Percentiles rank a stretch among this genome's conserved stretches.
These are phyloP conservation scores for Ambrosia artemisiifolia DNA, from an alignment of 129 eudicot genomes.

Conservation along the genomic window DNA sequence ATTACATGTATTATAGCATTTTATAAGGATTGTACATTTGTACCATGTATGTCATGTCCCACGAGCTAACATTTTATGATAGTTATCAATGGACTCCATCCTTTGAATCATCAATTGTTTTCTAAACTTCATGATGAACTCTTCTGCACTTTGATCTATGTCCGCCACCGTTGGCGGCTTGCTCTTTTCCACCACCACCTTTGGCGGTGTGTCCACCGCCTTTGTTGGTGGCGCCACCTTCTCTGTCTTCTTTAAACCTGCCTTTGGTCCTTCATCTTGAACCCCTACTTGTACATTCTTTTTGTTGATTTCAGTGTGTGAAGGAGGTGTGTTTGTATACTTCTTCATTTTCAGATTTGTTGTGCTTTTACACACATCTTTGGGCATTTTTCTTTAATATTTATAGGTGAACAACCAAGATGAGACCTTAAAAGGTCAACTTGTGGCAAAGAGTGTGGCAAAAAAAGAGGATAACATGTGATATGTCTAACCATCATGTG, in stretches of 20 bases:
- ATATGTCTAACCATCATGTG: not conserved
- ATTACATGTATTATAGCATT: not conserved
- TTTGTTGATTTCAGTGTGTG: not conserved
- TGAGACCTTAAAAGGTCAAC: slow-evolving; percentile 19
- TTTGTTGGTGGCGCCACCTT: slow-evolving; percentile 9
- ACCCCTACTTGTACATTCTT: not conserved
- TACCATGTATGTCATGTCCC: slow-evolving; percentile 34
- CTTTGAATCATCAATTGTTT: slow-evolving; percentile 71
- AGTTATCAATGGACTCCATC: slow-evolving; percentile 77
- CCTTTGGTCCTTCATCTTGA: slow-evolving; percentile 8
- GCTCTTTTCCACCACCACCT: slow-evolving; percentile 23
- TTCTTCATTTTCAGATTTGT: slow-evolving; percentile 13
- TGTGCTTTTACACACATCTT: slow-evolving; percentile 10
- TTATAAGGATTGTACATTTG: not conserved
- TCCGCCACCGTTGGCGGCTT: slow-evolving; percentile 30
- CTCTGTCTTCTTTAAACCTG: slow-evolving; percentile 9
- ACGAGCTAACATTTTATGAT: slow-evolving; percentile 59
- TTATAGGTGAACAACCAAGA: slow-evolving; percentile 7
- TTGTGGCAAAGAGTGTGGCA: not conserved
- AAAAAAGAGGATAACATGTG: slow-evolving; percentile 12
- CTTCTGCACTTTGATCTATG: slow-evolving; percentile 66
- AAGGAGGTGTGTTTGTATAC: not conserved
- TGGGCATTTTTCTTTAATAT: slow-evolving; percentile 3
- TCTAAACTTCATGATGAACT: slow-evolving; percentile 72
- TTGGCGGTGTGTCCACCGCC: not conserved